phyloP scores from a whole-genome alignment of 2,329 filamentous ascomycete species.

The Arthrobotrys sinensis region DNA sequence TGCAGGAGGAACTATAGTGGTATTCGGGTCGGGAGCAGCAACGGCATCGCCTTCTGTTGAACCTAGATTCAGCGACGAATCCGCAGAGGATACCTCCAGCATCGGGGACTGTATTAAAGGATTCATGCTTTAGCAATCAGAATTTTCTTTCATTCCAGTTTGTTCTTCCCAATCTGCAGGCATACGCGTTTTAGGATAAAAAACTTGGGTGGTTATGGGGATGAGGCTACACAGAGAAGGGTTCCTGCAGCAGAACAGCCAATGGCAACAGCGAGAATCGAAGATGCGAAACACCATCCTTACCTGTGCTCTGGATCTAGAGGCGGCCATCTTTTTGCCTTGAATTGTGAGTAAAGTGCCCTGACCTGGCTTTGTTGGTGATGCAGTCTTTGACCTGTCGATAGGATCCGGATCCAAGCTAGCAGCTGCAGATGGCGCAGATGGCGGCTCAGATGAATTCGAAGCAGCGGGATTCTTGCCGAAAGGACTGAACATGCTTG shows the following conservation, averaged over 20 bases:
- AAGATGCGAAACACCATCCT: conserved; percentile 20
- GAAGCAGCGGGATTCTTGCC: conserved; percentile 32
- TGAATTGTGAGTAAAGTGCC: conserved; percentile 58
- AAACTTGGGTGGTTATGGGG: not conserved
- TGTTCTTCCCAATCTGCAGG: not conserved
- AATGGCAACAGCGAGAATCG: not conserved
- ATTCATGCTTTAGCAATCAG: not conserved
- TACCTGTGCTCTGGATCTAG: conserved; percentile 58
- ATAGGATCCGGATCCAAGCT: conserved; percentile 17
- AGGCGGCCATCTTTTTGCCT: conserved; percentile 56
- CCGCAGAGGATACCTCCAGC: conserved; percentile 43
- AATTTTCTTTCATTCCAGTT: not conserved
- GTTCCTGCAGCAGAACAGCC: conserved; percentile 39
- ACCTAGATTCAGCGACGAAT: conserved; percentile 44
- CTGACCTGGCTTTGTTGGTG: conserved; percentile 56
- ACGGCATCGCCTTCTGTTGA: conserved; percentile 23
- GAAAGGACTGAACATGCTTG: conserved; percentile 52
- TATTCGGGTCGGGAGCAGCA: not conserved
- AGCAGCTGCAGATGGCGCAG: conserved; percentile 15
- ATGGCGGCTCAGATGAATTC: conserved; percentile 10
- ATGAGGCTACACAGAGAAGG: conserved; percentile 41
- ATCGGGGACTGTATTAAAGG: conserved; percentile 35
- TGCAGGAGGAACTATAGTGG: not conserved
- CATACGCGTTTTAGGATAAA: conserved; percentile 9
- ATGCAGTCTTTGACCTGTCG: conserved; percentile 38